Evolutionary conservation across 495 filamentous ascomycete species (phyloP), one percentile per base, ranked within the genome.

Genomic region (Penicillium herquei): DNA sequence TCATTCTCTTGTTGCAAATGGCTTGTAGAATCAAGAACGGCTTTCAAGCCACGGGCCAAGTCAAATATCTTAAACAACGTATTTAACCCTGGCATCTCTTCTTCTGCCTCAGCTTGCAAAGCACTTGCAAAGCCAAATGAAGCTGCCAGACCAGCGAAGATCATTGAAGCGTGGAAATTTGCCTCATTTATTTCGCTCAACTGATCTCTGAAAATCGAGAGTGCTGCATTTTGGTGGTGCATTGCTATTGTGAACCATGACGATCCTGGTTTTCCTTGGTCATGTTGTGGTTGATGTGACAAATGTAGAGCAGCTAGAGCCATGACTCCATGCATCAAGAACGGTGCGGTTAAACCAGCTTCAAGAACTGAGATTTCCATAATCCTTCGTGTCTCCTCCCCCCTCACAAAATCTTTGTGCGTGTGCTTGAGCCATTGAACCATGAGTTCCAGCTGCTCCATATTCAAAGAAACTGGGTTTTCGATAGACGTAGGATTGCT

Each of bases 241-340:
- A 65, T 62, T 6, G 66, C 66, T 3, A 62, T 34, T 9, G 44
- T 53, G 6, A 68, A 45, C 66, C 66, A 26, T 26, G 21, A 68
- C 17, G 47, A 55, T 3, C 48, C 37, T 13, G 52, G 41, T 11
- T 37, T 41, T 26, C 21, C 21, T 26, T 26, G 21, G 8, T 43
- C 54, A 13, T 39, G 3, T n/a, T 60, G 54, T 8, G 56, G 49
- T 3, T 66, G 31, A 31, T 52, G 59, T 6, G 67, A 59, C 11
- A 75, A 54, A 37, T 76, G 73, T 7, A 76, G 45, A 9, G 73
- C 66, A 0, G 73, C 65, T 5, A 75, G 47, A 1, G 67, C 73
- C 17, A 76, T 58, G 7, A 76, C 65, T 0, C 64, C 62, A 34
- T 76, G 73, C 62, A 76, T 69, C 0, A 68, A 46, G 34, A 70